These are phyloP conservation scores for Trypethelium eluteriae DNA, from an alignment of 495 filamentous ascomycete species.

Conservation along the genomic window DNA sequence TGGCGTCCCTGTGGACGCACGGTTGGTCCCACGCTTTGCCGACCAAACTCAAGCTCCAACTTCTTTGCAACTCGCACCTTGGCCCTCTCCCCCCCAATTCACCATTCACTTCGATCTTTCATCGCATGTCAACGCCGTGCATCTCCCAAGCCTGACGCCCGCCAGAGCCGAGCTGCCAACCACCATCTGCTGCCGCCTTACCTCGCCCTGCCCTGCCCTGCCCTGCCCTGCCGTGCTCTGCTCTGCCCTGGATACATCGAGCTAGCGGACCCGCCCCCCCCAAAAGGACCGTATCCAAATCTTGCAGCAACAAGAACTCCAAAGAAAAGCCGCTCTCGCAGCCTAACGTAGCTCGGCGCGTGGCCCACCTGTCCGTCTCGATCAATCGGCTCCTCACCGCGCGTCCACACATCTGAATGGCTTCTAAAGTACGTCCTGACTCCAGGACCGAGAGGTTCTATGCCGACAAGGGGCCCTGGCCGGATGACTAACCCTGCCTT, in stretches of 20 bases:
- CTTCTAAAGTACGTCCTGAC: conserved; percentile 24
- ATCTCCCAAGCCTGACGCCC: not conserved
- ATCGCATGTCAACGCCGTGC: not conserved
- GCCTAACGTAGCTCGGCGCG: not conserved
- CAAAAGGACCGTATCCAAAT: not conserved
- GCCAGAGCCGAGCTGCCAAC: not conserved
- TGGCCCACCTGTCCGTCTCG: not conserved
- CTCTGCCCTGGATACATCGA: not conserved
- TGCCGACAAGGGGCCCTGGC: conserved; percentile 3
- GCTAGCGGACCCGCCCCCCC: not conserved
- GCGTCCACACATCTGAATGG: conserved; percentile 16
- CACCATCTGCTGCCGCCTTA: not conserved
- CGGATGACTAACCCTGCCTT: conserved; percentile 22
- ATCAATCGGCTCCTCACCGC: not conserved
- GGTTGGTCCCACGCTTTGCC: conserved; percentile 12
- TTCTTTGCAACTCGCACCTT: not conserved
- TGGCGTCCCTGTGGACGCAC: not conserved
- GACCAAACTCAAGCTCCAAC: conserved; percentile 4
- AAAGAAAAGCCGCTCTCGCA: not conserved
- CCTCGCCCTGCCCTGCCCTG: not conserved
- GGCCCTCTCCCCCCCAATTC: not conserved
- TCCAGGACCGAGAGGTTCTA: not conserved
- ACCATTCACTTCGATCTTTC: not conserved
- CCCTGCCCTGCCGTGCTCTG: not conserved
- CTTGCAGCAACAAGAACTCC: not conserved